Evolutionary conservation across 306 rosid genomes (phyloP).

Genomic region (Sesbania bispinosa): DNA sequence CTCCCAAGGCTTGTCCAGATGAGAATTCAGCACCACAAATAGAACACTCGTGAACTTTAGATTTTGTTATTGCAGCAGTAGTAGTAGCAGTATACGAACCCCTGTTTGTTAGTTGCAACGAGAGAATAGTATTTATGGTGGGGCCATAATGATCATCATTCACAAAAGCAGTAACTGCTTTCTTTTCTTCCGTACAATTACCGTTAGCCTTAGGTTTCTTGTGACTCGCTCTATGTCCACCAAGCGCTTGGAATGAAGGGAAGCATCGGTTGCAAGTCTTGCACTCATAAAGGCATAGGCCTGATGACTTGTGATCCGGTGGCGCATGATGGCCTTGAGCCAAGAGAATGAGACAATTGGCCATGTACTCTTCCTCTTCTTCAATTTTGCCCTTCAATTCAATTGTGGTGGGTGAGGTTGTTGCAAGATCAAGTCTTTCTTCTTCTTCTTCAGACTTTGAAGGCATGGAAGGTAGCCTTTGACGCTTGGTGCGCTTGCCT

Average conservation of each 20-base stretch:
- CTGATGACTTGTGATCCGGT: not conserved
- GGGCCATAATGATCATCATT: conserved; percentile 2
- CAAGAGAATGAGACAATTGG: conserved; percentile 75
- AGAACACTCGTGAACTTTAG: conserved; percentile 73
- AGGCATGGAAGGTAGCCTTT: conserved; percentile 39
- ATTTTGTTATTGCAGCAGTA: conserved; percentile 5
- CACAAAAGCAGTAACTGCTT: not conserved
- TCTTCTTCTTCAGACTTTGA: too few species aligned
- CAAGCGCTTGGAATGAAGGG: conserved; percentile 85
- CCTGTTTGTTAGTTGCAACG: conserved; percentile 46
- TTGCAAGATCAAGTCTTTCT: not conserved
- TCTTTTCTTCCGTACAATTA: conserved; percentile 5
- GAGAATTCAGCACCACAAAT: conserved; percentile 76
- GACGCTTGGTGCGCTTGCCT: conserved; percentile 79
- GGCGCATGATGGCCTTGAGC: conserved; percentile 46
- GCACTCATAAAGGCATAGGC: conserved; percentile 46
- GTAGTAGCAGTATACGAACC: not conserved
- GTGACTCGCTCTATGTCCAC: conserved; percentile 93
- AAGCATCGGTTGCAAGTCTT: conserved; percentile 79
- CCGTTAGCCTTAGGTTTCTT: conserved; percentile 47
- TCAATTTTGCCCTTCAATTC: conserved; percentile 21
- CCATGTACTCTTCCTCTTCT: conserved; percentile 57
- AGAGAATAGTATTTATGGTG: conserved; percentile 50
- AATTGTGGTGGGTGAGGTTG: conserved; percentile 20
- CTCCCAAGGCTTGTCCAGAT: conserved; percentile 95